Conservation (phyloP, 2,329 filamentous ascomycete genomes). For the Fusarium neocosmosporiellum region DNA sequence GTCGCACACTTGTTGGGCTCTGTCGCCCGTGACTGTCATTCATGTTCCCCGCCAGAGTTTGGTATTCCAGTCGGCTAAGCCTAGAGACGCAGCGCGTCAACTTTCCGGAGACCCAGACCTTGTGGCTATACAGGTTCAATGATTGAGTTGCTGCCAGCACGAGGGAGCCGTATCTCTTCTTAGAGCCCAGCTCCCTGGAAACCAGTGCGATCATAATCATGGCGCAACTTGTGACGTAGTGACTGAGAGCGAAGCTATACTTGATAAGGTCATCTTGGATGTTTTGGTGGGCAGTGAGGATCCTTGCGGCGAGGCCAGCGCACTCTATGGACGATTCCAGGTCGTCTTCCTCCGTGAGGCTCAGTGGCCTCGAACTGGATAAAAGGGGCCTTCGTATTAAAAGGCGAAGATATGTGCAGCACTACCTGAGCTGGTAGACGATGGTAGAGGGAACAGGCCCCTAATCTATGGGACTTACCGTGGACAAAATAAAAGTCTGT, state of each 20-base stretch:
- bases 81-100: slow-evolving; percentile 31
- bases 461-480: neutral
- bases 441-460: neutral
- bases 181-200: slow-evolving; percentile 18
- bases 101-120: slow-evolving; percentile 33
- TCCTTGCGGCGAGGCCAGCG: slow-evolving; percentile 23
- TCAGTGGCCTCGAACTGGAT: neutral
- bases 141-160: slow-evolving; percentile 17
- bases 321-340: slow-evolving; percentile 21
- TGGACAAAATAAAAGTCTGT: slow-evolving; percentile 17
- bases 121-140: slow-evolving; percentile 29
- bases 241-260: slow-evolving; percentile 29
- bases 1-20: neutral
- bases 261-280: slow-evolving; percentile 27
- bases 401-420: slow-evolving; percentile 30
- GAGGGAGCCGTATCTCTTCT: slow-evolving; percentile 18
- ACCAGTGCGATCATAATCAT: slow-evolving; percentile 32
- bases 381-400: slow-evolving; percentile 26
- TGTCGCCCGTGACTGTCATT: neutral
- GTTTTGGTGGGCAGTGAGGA: slow-evolving; percentile 22
- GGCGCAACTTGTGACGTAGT: slow-evolving; percentile 34
- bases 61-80: slow-evolving; percentile 14
- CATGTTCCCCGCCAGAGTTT: neutral
- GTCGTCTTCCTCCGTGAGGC: slow-evolving; percentile 23
- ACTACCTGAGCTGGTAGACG: slow-evolving; percentile 1